A percentile compares a stretch with the other conserved stretches of the same genome.
Conservation (phyloP, 768 basidiomycete genomes). For the Lentinula detonsa region DNA sequence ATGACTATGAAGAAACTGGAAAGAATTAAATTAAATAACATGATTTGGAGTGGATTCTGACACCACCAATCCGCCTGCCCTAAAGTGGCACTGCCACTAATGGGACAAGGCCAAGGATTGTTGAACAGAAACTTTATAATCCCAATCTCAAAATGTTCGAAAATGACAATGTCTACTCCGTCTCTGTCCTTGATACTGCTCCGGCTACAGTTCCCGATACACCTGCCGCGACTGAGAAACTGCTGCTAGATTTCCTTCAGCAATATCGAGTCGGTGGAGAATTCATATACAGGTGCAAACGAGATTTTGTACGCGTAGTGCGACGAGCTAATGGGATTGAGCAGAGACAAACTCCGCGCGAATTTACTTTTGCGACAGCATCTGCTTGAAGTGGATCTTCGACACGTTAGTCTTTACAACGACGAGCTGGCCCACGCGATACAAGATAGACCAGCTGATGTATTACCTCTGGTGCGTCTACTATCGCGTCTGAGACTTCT, state of each 20-base stretch:
- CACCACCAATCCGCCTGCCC: not conserved
- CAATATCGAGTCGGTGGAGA: conserved; percentile 86
- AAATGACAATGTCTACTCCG: conserved; percentile 71
- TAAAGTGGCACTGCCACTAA: not conserved
- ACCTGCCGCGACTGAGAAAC: conserved; percentile 75
- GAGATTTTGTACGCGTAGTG: not conserved
- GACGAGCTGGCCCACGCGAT: conserved; percentile 91
- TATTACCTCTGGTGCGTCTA: conserved; percentile 71
- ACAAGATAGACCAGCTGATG: conserved; percentile 84
- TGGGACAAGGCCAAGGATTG: not conserved
- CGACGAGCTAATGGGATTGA: conserved; percentile 1
- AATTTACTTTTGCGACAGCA: conserved; percentile 87
- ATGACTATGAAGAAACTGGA: too few species aligned
- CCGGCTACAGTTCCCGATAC: conserved; percentile 55
- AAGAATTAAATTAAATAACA: too few species aligned
- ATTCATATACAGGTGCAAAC: conserved; percentile 80
- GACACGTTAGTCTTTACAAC: conserved; percentile 76
- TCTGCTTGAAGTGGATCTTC: conserved; percentile 80
- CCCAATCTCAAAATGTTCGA: conserved; percentile 43
- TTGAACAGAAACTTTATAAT: not conserved
- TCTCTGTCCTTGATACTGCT: conserved; percentile 67
- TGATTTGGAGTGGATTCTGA: too few species aligned
- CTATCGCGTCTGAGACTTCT: not conserved
- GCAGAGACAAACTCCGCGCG: conserved; percentile 80
- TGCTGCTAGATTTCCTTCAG: conserved; percentile 80